Percentiles rank a stretch among this genome's conserved stretches.
Conservation (phyloP, 1,284 basidiomycete genomes). For the Pterulicium gracile region DNA sequence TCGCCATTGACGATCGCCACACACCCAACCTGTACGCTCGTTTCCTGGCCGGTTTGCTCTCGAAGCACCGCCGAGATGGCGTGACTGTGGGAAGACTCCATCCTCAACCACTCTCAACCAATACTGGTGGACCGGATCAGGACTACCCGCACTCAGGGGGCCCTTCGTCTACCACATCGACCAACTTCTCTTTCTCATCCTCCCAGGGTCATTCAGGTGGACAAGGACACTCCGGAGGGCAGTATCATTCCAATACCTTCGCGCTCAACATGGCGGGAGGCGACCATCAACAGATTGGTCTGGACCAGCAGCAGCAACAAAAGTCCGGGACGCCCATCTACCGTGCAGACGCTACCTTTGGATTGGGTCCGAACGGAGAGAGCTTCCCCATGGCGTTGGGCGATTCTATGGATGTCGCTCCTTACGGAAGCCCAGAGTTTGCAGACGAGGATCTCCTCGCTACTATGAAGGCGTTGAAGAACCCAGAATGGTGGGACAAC, state of each 20-base stretch:
- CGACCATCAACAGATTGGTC: neutral
- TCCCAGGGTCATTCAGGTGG: neutral
- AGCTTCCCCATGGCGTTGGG: conserved; percentile 17
- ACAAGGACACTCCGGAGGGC: neutral
- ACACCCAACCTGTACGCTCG: conserved; percentile 73
- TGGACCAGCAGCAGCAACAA: neutral
- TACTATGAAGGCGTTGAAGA: conserved; percentile 62
- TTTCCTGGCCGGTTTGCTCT: conserved; percentile 60
- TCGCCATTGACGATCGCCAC: conserved; percentile 74
- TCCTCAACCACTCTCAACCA: conserved; percentile 12
- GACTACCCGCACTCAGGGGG: conserved; percentile 8
- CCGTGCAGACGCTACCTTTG: conserved; percentile 33
- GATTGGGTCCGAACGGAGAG: conserved; percentile 28
- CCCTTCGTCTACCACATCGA: conserved; percentile 10
- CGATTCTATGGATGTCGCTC: conserved; percentile 21
- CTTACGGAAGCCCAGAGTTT: conserved; percentile 19
- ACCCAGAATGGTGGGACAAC: conserved; percentile 59
- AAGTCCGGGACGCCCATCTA: conserved; percentile 20
- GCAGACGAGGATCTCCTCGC: conserved; percentile 53
- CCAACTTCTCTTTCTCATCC: neutral
- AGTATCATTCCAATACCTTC: neutral
- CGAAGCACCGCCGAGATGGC: conserved; percentile 56
- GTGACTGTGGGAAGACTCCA: conserved; percentile 19
- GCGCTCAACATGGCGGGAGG: neutral
- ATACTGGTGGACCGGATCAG: conserved; percentile 4